Percentiles rank a stretch among this genome's conserved stretches.
Evolutionary conservation across 352 stramenopile genomes (phyloP).

Genomic region (Globisporangium uncinulatum): DNA sequence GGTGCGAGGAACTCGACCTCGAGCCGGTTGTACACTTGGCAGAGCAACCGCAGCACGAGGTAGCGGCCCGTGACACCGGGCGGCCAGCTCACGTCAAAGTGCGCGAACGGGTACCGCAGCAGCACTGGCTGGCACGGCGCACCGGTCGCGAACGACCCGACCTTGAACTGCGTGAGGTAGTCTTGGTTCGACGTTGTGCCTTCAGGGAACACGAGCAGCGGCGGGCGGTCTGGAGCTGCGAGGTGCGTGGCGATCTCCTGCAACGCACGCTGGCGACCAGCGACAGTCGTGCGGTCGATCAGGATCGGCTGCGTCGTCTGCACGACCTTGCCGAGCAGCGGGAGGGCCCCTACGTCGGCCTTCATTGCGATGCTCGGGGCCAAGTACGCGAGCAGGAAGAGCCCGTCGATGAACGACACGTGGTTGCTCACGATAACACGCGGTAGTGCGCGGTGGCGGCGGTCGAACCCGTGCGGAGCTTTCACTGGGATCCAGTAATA

Average conservation of each 20-base stretch:
- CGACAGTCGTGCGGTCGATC: conserved; percentile 44
- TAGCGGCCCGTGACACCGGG: conserved; percentile 46
- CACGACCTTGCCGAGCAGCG: conserved; percentile 50
- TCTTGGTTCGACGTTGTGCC: conserved; percentile 71
- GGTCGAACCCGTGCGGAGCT: conserved; percentile 15
- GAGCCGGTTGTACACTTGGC: conserved; percentile 62
- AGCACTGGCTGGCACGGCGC: conserved; percentile 54
- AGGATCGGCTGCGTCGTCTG: conserved; percentile 59
- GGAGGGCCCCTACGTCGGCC: conserved; percentile 49
- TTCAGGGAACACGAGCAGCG: conserved; percentile 66
- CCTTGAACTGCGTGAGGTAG: conserved; percentile 72
- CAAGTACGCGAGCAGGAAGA: conserved; percentile 51
- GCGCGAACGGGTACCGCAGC: conserved; percentile 57
- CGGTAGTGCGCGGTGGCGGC: conserved; percentile 16
- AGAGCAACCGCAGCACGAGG: conserved; percentile 52
- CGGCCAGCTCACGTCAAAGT: conserved; percentile 74
- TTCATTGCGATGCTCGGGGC: conserved; percentile 71
- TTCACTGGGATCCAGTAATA: conserved; percentile 65
- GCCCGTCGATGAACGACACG: conserved; percentile 59
- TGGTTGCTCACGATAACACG: conserved; percentile 70
- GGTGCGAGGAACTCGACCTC: conserved; percentile 50
- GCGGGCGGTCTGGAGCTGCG: conserved; percentile 29
- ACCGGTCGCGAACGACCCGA: conserved; percentile 60
- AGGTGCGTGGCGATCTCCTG: conserved; percentile 59
- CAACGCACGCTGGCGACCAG: conserved; percentile 50